Evolutionary conservation across 257 asterid species (phyloP).

Genomic region (Rauvolfia tetraphylla): DNA sequence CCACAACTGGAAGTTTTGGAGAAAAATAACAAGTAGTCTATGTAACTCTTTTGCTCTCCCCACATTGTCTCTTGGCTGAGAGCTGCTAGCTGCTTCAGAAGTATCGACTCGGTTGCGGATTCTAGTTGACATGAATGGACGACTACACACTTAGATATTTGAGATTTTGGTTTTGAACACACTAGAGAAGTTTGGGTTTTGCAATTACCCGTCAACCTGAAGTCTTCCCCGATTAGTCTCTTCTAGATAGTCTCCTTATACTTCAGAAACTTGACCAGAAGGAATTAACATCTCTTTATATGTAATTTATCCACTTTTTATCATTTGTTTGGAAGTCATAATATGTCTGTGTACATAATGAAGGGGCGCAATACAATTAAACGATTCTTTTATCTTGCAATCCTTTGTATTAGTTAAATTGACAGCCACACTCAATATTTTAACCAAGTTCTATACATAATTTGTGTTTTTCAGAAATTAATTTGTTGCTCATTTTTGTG

Average conservation of each 20-base stretch:
- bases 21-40: constrained; percentile 15
- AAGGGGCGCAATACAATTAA: neutral
- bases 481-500: too few species aligned
- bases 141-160: neutral
- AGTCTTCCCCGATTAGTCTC: constrained; percentile 20
- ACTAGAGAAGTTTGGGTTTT: constrained; percentile 4
- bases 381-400: neutral
- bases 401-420: neutral
- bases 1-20: constrained; percentile 29
- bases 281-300: constrained; percentile 12
- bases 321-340: constrained; percentile 2
- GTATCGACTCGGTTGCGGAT: neutral
- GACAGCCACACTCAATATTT: neutral
- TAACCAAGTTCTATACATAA: neutral
- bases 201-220: constrained; percentile 15
- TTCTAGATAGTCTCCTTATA: constrained; percentile 4
- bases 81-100: constrained; percentile 6
- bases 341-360: constrained; percentile 15
- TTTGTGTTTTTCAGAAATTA: neutral
- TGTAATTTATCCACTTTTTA: constrained; percentile 15
- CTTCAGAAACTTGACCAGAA: constrained; percentile 17
- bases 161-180: neutral
- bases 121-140: neutral
- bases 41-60: neutral
- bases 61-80: neutral